Evolutionary conservation across 305 asterid genomes (phyloP).

Genomic region (Fraxinus albicans): DNA sequence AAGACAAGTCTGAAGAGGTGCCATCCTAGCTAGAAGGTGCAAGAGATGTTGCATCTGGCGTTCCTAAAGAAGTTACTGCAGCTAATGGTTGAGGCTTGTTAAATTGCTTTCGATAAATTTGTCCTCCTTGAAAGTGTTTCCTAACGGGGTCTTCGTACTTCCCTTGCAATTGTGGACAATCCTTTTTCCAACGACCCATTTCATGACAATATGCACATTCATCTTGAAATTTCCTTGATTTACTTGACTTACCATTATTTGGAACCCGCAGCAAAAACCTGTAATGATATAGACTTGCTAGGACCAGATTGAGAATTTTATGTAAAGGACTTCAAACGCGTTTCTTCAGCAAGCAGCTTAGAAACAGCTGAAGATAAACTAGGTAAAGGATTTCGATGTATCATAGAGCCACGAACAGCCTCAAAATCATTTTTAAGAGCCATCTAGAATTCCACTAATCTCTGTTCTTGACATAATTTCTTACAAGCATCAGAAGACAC

Average conservation of each 20-base stretch:
- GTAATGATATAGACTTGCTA: neutral
- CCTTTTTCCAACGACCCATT: neutral
- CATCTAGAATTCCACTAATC: neutral
- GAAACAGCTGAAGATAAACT: neutral
- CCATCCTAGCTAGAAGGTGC: neutral
- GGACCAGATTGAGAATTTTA: neutral
- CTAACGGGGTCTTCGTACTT: neutral
- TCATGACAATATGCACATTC: neutral
- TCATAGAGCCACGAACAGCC: neutral
- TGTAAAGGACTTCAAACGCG: neutral
- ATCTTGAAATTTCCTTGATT: neutral
- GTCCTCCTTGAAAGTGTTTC: neutral
- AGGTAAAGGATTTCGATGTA: neutral
- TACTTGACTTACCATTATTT: neutral
- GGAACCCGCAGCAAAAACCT: neutral
- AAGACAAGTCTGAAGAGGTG: no score
- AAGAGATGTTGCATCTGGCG: neutral
- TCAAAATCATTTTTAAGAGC: neutral
- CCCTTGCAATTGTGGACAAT: neutral
- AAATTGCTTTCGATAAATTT: neutral
- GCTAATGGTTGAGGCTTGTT: neutral
- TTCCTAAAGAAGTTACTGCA: neutral
- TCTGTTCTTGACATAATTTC: neutral
- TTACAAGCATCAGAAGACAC: neutral
- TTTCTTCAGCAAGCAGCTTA: neutral